Percentiles rank a stretch among this genome's conserved stretches.
Conservation (phyloP, 371 early-diverging fungal species). For the Sporodiniella umbellata region DNA sequence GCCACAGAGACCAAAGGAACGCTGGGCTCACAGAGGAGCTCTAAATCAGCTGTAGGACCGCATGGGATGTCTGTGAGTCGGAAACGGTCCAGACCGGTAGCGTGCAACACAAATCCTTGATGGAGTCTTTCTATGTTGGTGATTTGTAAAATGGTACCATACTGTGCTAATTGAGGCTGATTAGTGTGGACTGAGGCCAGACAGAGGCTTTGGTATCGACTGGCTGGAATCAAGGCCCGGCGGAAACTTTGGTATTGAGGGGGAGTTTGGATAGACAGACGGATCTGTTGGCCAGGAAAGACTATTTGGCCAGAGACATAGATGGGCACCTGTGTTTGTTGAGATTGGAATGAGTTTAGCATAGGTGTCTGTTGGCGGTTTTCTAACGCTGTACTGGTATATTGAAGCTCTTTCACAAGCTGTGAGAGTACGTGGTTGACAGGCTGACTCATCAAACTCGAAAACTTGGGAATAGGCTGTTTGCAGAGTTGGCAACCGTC, state of each 20-base stretch:
- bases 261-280: conserved; percentile 11
- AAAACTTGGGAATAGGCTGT: conserved; percentile 24
- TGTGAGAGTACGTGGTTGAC: conserved; percentile 9
- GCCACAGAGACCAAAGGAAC: neutral
- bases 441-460: conserved; percentile 11
- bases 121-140: conserved; percentile 9
- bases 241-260: conserved; percentile 13
- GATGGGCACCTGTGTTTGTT: conserved; percentile 16
- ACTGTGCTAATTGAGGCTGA: conserved; percentile 21
- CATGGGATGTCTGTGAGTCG: conserved; percentile 9
- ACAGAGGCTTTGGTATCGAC: conserved; percentile 18
- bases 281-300: conserved; percentile 17
- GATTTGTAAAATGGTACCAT: conserved; percentile 23
- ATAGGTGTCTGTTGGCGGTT: conserved; percentile 2
- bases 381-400: conserved; percentile 4
- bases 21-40: conserved; percentile 10
- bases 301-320: conserved; percentile 17
- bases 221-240: conserved; percentile 9
- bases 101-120: conserved; percentile 17
- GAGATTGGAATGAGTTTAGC: neutral
- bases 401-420: conserved; percentile 15
- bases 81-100: conserved; percentile 19
- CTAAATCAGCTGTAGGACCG: conserved; percentile 9
- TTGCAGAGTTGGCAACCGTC: conserved; percentile 11
- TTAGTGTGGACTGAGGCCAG: conserved; percentile 19